A percentile compares a stretch with the other conserved stretches of the same genome.
phyloP scores from a whole-genome alignment of 2,329 filamentous ascomycete species.

The Venturia pyrina region DNA sequence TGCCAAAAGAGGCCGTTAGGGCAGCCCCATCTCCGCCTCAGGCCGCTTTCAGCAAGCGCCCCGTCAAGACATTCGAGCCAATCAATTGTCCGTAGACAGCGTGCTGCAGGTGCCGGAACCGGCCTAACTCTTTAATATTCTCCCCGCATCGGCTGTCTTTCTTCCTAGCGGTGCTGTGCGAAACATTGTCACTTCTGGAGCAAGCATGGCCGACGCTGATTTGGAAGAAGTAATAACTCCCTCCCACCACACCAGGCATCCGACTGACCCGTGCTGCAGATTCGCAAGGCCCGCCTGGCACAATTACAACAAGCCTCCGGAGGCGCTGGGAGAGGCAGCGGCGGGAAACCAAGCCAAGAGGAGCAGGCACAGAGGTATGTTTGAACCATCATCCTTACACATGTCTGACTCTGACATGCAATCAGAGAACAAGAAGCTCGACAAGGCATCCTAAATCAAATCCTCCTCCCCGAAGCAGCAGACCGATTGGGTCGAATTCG shows the following conservation, averaged over 20 bases:
- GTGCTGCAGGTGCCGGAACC: too few species aligned
- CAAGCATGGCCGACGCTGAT: conserved; percentile 54
- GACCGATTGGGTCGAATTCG: conserved; percentile 91
- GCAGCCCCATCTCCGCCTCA: background rate
- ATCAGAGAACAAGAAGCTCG: conserved; percentile 55
- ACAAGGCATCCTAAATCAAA: conserved; percentile 72
- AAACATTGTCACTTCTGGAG: background rate
- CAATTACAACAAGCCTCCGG: conserved; percentile 67
- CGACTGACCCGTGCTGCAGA: conserved; percentile 41
- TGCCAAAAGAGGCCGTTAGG: background rate
- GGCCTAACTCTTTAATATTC: background rate
- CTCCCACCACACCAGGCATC: background rate
- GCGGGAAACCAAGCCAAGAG: conserved; percentile 28
- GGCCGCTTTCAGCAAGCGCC: background rate
- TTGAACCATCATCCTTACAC: background rate
- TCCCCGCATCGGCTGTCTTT: background rate
- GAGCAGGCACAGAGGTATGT: conserved; percentile 9
- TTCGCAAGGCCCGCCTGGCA: conserved; percentile 82
- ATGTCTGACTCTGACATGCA: background rate
- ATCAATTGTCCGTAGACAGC: background rate
- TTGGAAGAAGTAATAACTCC: conserved; percentile 45
- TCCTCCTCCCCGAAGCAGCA: conserved; percentile 86
- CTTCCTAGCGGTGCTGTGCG: background rate
- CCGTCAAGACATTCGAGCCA: background rate
- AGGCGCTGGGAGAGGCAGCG: conserved; percentile 42